Percentiles rank a stretch among this genome's conserved stretches.
phyloP scores from a whole-genome alignment of 371 early-diverging fungal genomes.

The Rhizopus microsporus region DNA sequence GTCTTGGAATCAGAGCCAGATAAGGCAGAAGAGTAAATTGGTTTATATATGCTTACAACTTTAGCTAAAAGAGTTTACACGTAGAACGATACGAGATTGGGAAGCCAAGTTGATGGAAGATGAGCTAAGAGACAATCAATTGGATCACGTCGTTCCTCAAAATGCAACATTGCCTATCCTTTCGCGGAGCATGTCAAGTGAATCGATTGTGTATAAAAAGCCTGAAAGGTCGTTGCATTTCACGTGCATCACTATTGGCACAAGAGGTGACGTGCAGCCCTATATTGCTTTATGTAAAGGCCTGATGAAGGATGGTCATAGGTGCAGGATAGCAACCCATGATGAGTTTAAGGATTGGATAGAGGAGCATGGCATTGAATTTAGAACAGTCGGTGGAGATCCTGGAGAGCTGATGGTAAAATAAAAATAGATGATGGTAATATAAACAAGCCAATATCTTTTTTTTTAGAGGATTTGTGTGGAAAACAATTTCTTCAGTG shows the following conservation, averaged over 20 bases:
- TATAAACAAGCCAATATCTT: background rate
- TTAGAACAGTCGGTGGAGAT: slow-evolving; percentile 71
- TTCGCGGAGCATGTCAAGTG: slow-evolving; percentile 19
- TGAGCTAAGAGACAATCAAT: slow-evolving; percentile 12
- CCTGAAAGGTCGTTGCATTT: slow-evolving; percentile 64
- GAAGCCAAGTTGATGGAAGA: slow-evolving; percentile 34
- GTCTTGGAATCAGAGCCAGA: slow-evolving; percentile 19
- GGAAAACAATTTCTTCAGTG: slow-evolving; percentile 76
- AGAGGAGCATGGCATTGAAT: slow-evolving; percentile 76
- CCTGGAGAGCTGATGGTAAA: slow-evolving; percentile 68
- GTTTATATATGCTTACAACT: background rate
- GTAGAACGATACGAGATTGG: slow-evolving; percentile 33
- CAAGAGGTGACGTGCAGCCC: slow-evolving; percentile 86
- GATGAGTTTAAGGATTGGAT: slow-evolving; percentile 77
- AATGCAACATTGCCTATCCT: slow-evolving; percentile 21
- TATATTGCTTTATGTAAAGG: slow-evolving; percentile 83
- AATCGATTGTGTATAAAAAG: slow-evolving; percentile 22
- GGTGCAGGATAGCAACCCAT: slow-evolving; percentile 77
- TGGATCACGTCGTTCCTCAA: slow-evolving; percentile 10
- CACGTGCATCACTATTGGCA: slow-evolving; percentile 83
- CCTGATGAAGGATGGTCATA: slow-evolving; percentile 72
- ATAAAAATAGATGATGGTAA: background rate
- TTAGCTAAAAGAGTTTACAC: background rate
- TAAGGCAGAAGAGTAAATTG: slow-evolving; percentile 20
- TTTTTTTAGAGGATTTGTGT: slow-evolving; percentile 66